These are phyloP conservation scores for Globisporangium middletonii DNA, from an alignment of 352 stramenopile species.

Conservation along the genomic window DNA sequence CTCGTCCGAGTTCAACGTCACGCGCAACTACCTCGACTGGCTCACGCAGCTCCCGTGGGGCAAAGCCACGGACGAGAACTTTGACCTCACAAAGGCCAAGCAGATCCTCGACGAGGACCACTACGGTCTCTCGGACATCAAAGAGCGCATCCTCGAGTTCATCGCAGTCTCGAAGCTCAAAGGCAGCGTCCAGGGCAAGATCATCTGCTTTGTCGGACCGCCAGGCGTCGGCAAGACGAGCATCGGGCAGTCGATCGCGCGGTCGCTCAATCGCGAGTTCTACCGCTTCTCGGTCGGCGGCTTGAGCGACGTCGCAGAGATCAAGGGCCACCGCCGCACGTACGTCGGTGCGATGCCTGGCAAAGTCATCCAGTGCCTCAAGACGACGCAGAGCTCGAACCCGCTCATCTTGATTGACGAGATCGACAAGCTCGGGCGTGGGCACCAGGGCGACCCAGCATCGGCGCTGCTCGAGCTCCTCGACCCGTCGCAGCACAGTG, in stretches of 20 bases:
- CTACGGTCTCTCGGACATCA: constrained; percentile 98
- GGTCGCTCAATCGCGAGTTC: constrained; percentile 96
- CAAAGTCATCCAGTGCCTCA: constrained; percentile 99
- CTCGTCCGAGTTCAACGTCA: constrained; percentile 98
- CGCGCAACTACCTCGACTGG: constrained; percentile 98
- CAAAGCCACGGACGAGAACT: constrained; percentile 94
- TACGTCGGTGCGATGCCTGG: constrained; percentile 99
- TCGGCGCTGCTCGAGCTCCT: constrained; percentile 96
- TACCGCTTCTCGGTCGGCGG: constrained; percentile 98
- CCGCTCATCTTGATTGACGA: constrained; percentile 98
- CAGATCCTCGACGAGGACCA: constrained; percentile 95
- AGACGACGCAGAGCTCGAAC: constrained; percentile 95
- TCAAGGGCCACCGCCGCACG: constrained; percentile 98
- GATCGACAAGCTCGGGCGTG: constrained; percentile 87
- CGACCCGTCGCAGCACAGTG: constrained; percentile 96
- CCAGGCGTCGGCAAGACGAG: constrained; percentile 92
- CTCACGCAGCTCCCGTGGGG: constrained; percentile 97
- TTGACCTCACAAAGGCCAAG: constrained; percentile 93
- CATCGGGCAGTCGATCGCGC: constrained; percentile 96
- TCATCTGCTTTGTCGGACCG: constrained; percentile 95
- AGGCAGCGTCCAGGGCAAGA: constrained; percentile 96
- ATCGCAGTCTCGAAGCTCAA: constrained; percentile 98
- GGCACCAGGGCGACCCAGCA: constrained; percentile 92
- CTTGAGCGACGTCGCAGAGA: constrained; percentile 95
- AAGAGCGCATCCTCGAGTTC: constrained; percentile 99